Percentiles rank a stretch among this genome's conserved stretches.
These are phyloP conservation scores for Zopfia rhizophila DNA, from an alignment of 2,329 filamentous ascomycete genomes.

Conservation along the genomic window DNA sequence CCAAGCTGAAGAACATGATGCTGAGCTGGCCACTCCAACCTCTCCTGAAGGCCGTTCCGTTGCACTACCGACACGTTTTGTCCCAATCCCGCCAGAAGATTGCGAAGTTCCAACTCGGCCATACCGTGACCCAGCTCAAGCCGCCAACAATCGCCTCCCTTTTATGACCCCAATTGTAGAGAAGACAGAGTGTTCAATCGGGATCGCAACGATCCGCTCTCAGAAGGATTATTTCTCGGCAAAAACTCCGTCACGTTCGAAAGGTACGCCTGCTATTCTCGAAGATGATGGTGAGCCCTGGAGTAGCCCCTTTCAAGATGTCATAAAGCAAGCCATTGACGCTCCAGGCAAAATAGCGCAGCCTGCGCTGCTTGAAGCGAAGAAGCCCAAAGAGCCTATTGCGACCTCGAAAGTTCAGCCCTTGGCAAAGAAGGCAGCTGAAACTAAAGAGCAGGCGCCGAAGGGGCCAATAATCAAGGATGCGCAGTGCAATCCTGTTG, in stretches of 20 bases:
- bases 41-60: slow-evolving; percentile 49
- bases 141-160: slow-evolving; percentile 89
- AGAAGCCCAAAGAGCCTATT: slow-evolving; percentile 53
- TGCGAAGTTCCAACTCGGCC: slow-evolving; percentile 82
- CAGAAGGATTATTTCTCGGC: slow-evolving; percentile 69
- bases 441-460: slow-evolving; percentile 51
- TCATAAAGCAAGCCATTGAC: slow-evolving; percentile 62
- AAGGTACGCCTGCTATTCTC: slow-evolving; percentile 50
- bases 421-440: slow-evolving; percentile 46
- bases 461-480: slow-evolving; percentile 84
- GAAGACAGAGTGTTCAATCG: slow-evolving; percentile 88
- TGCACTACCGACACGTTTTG: slow-evolving; percentile 68
- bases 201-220: slow-evolving; percentile 57
- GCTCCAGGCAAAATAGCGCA: slow-evolving; percentile 60
- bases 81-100: slow-evolving; percentile 85
- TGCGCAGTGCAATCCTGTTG: slow-evolving; percentile 86
- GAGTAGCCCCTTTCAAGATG: slow-evolving; percentile 78
- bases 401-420: slow-evolving; percentile 27
- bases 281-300: slow-evolving; percentile 61
- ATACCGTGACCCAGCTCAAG: slow-evolving; percentile 81
- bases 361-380: slow-evolving; percentile 61
- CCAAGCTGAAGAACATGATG: slow-evolving; percentile 42
- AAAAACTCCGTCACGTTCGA: slow-evolving; percentile 80
- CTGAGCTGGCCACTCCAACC: slow-evolving; percentile 60
- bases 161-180: slow-evolving; percentile 99